A percentile compares a stretch with the other conserved stretches of the same genome.
These are phyloP conservation scores for Opeltia flavorubescens DNA, from an alignment of 495 filamentous ascomycete species.

Conservation along the genomic window DNA sequence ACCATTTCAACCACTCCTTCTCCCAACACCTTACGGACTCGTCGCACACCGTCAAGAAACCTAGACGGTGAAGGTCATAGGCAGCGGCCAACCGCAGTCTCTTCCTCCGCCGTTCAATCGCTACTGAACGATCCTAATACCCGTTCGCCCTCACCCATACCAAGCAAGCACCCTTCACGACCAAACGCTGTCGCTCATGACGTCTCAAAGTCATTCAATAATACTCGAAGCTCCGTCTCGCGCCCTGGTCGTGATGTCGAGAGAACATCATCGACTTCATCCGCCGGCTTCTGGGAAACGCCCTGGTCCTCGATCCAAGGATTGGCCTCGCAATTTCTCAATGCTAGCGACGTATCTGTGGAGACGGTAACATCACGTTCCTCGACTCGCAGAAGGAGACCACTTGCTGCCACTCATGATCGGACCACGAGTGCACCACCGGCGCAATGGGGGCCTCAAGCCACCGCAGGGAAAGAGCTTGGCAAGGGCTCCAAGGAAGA, in stretches of 20 bases:
- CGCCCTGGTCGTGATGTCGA: background rate
- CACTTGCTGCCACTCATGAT: slow-evolving; percentile 29
- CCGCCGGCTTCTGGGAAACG: slow-evolving; percentile 32
- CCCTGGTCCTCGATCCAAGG: slow-evolving; percentile 42
- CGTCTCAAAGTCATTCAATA: slow-evolving; percentile 18
- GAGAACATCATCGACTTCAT: slow-evolving; percentile 7
- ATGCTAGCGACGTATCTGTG: slow-evolving; percentile 29
- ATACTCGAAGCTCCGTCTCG: slow-evolving; percentile 17
- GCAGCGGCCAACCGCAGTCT: background rate
- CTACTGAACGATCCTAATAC: slow-evolving; percentile 23
- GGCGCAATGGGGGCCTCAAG: slow-evolving; percentile 42
- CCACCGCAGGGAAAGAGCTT: slow-evolving; percentile 26
- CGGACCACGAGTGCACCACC: slow-evolving; percentile 25
- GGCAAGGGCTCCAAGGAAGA: slow-evolving; percentile 43
- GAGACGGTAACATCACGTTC: slow-evolving; percentile 19
- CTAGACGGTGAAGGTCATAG: background rate
- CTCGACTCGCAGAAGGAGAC: slow-evolving; percentile 27
- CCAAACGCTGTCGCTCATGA: slow-evolving; percentile 2
- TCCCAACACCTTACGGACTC: background rate
- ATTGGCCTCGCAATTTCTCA: slow-evolving; percentile 36
- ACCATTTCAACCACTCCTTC: background rate
- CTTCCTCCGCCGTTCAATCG: slow-evolving; percentile 4
- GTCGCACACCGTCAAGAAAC: background rate
- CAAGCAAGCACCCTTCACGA: slow-evolving; percentile 29
- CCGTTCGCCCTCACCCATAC: slow-evolving; percentile 34